Base-by-base conservation (phyloP, 83 land plant genomes). In the Larix sibirica region DNA sequence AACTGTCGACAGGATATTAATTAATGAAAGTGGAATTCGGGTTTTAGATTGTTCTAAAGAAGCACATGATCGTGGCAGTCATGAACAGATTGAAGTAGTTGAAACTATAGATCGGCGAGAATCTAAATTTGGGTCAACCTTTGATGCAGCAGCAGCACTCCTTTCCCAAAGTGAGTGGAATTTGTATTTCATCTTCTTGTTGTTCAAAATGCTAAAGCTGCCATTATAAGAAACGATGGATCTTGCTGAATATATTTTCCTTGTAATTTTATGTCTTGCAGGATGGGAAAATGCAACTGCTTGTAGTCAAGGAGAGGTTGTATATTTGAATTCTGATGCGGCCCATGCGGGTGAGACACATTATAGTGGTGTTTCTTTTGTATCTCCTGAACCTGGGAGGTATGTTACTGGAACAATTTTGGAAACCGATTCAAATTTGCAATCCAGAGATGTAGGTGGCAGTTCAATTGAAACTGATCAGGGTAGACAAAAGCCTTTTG, bases 21-120 rank as follows among this genome's bases (percentile, higher is more conserved):
- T 21, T 20, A 71, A 20, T 40, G 76, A 71, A 42, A 20, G 36
- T 42, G 42, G n/a, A 40, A 21, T 38, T 71, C 54, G 36, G 50
- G 54, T 68, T 33, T 31, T 33, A 68, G 42, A 68, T 33, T n/a
- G 8, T 14, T 0, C 42, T 31, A 68, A 68, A 18, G 73, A 68
- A 31, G 73, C 20, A 68, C 16, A 5, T 68, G 73, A 68, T 4
- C 26, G 73, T 38, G 4, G 16, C 18, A 68, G 28, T 33, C 16
- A 20, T 16, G 36, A 68, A 36, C 74, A n/a, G 3, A n/a, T 20
- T 73, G 56, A 73, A 73, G 44, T 73, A 20, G 77, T 73, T 73
- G 77, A 73, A 73, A 73, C 77, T 73, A n/a, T 73, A 42, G 56
- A 73, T n/a, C 56, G 42, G 77, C 77, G 77, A 33, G 54, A 42